Evolutionary conservation across 164 flowering plant genomes (phyloP).

Genomic region (Umbellularia californica): DNA sequence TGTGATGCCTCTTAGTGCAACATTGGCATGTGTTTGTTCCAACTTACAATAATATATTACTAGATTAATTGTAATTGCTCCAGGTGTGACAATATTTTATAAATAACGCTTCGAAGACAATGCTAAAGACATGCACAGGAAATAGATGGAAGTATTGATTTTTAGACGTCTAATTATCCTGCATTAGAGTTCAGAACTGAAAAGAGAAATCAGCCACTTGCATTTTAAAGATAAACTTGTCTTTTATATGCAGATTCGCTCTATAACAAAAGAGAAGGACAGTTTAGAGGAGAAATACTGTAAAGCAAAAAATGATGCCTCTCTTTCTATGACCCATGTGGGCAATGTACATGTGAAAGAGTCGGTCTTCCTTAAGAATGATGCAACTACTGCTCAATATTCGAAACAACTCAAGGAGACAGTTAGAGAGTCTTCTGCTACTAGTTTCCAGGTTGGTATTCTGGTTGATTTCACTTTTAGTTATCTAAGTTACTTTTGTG

Average conservation of each 20-base stretch:
- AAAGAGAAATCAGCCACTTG: neutral
- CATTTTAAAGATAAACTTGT: neutral
- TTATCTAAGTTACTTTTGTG: neutral
- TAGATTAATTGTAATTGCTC: no score
- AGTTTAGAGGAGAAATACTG: slow-evolving; percentile 22
- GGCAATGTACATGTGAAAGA: slow-evolving; percentile 19
- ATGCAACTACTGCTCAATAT: slow-evolving; percentile 14
- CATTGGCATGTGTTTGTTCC: no score
- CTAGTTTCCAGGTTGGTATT: slow-evolving; percentile 33
- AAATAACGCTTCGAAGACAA: no score
- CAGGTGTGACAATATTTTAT: no score
- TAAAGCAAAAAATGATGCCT: slow-evolving; percentile 12
- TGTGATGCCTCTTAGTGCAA: no score
- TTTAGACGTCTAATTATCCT: neutral
- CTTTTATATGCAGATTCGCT: slow-evolving; percentile 45
- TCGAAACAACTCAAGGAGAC: slow-evolving; percentile 25
- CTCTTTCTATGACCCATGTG: slow-evolving; percentile 1
- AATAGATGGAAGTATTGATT: neutral
- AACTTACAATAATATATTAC: no score
- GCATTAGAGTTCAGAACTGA: neutral
- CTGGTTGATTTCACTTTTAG: neutral
- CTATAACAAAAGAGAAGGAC: slow-evolving; percentile 41
- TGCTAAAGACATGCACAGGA: no score
- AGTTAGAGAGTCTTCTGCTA: slow-evolving; percentile 17
- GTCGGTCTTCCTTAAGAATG: slow-evolving; percentile 13